Percentiles rank a stretch among this genome's conserved stretches.
Evolutionary conservation across 1,284 basidiomycete species (phyloP).

Genomic region (Trametes polyzona): DNA sequence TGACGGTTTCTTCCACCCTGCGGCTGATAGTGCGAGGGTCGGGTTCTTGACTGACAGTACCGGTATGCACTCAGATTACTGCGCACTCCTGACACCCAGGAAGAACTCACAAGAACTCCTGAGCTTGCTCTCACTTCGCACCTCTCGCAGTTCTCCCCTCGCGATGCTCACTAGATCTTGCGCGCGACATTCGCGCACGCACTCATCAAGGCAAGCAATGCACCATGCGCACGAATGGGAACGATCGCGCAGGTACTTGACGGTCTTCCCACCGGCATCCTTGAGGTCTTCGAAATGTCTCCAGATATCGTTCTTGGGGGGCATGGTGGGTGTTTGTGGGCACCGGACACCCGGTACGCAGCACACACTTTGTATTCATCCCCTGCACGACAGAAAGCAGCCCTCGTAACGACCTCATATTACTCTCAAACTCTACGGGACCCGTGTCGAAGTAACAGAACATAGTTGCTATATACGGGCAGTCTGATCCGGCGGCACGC

Average conservation of each 20-base stretch:
- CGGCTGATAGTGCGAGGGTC: neutral
- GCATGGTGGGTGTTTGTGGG: too few relatives aligned
- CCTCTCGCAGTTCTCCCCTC: neutral
- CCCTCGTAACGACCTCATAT: neutral
- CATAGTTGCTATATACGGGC: neutral
- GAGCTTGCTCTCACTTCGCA: neutral
- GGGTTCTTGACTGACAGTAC: neutral
- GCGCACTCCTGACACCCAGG: too few relatives aligned
- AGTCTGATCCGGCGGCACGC: too few relatives aligned
- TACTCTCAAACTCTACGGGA: neutral
- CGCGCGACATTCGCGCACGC: neutral
- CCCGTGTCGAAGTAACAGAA: neutral
- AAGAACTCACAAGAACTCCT: neutral
- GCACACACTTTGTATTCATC: too few relatives aligned
- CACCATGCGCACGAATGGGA: slow-evolving; percentile 11
- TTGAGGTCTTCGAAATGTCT: slow-evolving; percentile 1
- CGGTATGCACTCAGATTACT: neutral
- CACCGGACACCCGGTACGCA: too few relatives aligned
- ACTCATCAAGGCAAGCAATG: slow-evolving; percentile 12
- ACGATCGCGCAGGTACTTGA: slow-evolving; percentile 12
- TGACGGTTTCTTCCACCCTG: neutral
- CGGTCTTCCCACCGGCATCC: neutral
- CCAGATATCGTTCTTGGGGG: slow-evolving; percentile 7
- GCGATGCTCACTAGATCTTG: neutral
- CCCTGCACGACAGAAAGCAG: too few relatives aligned